Base-by-base conservation (phyloP, 2,329 filamentous ascomycete genomes). In the Penicillium sp. region DNA sequence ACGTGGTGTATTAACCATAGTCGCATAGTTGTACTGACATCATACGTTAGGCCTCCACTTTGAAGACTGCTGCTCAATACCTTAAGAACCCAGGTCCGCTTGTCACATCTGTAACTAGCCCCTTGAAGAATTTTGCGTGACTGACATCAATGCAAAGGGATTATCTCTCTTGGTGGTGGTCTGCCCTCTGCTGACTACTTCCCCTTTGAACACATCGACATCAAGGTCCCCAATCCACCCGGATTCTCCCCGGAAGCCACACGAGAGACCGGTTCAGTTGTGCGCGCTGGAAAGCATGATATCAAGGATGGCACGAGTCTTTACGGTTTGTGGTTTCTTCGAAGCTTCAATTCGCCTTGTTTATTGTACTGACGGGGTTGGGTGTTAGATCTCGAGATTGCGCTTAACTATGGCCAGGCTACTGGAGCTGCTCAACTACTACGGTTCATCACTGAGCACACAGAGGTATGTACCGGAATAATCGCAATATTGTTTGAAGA, bases 101-200 rank as follows among this genome's bases (percentile, higher is more conserved):
- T 33, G 10, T 17, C 49, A 10, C 45, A 12, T 44, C 9, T 55
- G 3, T 42, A 30, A 26, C 1, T 5, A 28, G 7, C 8, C 15
- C 12, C 10, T 33, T 2, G 24, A 24, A 4, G 17, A 33, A 22
- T 19, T 17, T 6, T 8, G 17, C 12, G 15, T 22, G 17, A 12
- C 53, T 55, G 6, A 55, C 26, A 4, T 19, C 15, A 9, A 15
- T 15, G 4, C 44, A 13, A 42, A 78, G 80, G 91, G 17, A 80
- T 97, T 62, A 95, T 99, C 73, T 97, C 93, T 1, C 88, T 99
- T 1, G 95, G 95, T 59, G 95, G 95, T 56, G 95, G 95, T 3
- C 82, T 99, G 22, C 95, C 95, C 4, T 93, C 92, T 15, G 87
- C 91, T 63, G 89, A 94, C 75, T 92, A 96, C 79, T 99, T 99